Evolutionary conservation across 1,139 yeast genomes (phyloP).

Genomic region (Debaryomyces robertsiae): DNA sequence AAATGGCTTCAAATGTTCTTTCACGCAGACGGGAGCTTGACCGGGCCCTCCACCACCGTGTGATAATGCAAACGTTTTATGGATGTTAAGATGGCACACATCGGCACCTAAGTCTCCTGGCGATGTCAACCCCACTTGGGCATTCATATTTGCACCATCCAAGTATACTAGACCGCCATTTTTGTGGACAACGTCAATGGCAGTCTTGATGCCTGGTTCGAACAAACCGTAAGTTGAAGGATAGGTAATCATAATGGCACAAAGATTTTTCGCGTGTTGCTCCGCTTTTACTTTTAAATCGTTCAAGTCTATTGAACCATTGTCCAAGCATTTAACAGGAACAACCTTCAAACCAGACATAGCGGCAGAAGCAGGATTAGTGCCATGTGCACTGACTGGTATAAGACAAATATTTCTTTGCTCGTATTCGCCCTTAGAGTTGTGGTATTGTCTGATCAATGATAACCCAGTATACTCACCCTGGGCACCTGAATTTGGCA

Average conservation of each 20-base stretch:
- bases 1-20: slow-evolving; percentile 75
- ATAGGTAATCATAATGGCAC: slow-evolving; percentile 94
- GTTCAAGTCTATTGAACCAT: slow-evolving; percentile 82
- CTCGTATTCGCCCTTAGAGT: slow-evolving; percentile 64
- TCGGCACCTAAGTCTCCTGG: slow-evolving; percentile 99
- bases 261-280: slow-evolving; percentile 67
- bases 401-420: slow-evolving; percentile 86
- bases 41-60: slow-evolving; percentile 99
- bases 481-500: slow-evolving; percentile 98
- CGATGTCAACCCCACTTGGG: slow-evolving; percentile 95
- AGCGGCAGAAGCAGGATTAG: slow-evolving; percentile 97
- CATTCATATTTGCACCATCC: slow-evolving; percentile 99
- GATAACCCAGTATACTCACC: slow-evolving; percentile 96
- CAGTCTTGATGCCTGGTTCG: slow-evolving; percentile 86
- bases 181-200: slow-evolving; percentile 79
- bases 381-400: slow-evolving; percentile 97
- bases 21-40: slow-evolving; percentile 97
- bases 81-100: slow-evolving; percentile 94
- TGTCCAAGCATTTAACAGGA: slow-evolving; percentile 79
- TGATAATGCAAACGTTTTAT: slow-evolving; percentile 95
- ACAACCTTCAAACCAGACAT: slow-evolving; percentile 96
- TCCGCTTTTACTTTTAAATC: slow-evolving; percentile 77
- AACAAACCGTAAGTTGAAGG: slow-evolving; percentile 97
- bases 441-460: slow-evolving; percentile 78
- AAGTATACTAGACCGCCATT: slow-evolving; percentile 95